Evolutionary conservation across 352 stramenopile genomes (phyloP).

Genomic region (Globisporangium cylindrosporum): DNA sequence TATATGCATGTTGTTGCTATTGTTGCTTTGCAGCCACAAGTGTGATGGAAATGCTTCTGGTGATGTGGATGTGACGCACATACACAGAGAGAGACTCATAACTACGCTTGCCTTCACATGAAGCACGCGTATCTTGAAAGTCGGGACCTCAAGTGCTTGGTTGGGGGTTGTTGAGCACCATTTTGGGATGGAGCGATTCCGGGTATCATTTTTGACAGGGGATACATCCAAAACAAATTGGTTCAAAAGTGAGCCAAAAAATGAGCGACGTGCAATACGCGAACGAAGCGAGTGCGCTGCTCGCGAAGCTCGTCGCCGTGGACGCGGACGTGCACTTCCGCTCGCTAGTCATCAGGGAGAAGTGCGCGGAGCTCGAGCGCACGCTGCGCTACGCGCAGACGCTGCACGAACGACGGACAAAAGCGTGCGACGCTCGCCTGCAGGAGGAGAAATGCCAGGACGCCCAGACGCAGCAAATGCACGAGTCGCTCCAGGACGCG

Average conservation of each 20-base stretch:
- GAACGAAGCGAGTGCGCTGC: conserved; percentile 10
- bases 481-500: conserved; percentile 40
- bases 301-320: conserved; percentile 11
- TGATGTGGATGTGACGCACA: too few species aligned
- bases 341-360: conserved; percentile 21
- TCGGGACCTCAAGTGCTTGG: neutral
- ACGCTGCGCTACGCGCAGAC: conserved; percentile 23
- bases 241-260: conserved; percentile 3
- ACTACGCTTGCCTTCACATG: neutral
- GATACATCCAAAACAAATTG: neutral
- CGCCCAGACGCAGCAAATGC: conserved; percentile 29
- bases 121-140: neutral
- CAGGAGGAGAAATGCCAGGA: conserved; percentile 17
- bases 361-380: conserved; percentile 39
- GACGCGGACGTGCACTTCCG: conserved; percentile 45
- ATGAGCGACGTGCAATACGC: neutral
- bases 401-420: neutral
- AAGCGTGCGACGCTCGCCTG: neutral
- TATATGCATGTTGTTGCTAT: too few species aligned
- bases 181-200: neutral
- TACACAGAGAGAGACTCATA: too few species aligned
- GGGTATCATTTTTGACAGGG: conserved; percentile 2
- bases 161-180: neutral
- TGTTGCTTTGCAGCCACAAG: neutral
- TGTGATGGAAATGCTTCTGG: too few species aligned